A percentile compares a stretch with the other conserved stretches of the same genome.
Evolutionary conservation across 2,329 filamentous ascomycete species (phyloP).

Genomic region (Didymella exigua): DNA sequence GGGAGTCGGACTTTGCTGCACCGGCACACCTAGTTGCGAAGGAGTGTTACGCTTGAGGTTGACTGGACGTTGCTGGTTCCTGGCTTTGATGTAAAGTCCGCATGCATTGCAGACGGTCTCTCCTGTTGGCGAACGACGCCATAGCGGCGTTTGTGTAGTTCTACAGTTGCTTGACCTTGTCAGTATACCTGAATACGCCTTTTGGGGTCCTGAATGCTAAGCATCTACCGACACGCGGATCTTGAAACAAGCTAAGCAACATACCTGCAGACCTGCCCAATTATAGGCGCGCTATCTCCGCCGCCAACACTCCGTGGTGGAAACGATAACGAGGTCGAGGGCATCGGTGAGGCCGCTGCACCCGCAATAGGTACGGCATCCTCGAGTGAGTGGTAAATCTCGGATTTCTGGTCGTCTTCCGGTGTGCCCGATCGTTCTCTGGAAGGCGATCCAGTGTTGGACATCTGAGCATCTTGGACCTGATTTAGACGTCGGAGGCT

Average conservation of each 20-base stretch:
- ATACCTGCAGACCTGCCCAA: slow-evolving; percentile 75
- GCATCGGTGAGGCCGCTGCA: slow-evolving; percentile 28
- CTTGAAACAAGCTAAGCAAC: slow-evolving; percentile 26
- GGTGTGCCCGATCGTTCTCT: slow-evolving; percentile 24
- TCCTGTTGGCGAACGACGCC: slow-evolving; percentile 90
- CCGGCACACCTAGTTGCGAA: slow-evolving; percentile 33
- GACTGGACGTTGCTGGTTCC: slow-evolving; percentile 87
- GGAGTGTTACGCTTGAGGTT: slow-evolving; percentile 79
- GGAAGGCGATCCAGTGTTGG: slow-evolving; percentile 24
- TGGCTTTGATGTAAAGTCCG: slow-evolving; percentile 89
- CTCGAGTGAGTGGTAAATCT: slow-evolving; percentile 51
- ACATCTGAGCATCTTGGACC: slow-evolving; percentile 45
- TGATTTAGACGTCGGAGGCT: slow-evolving; percentile 54
- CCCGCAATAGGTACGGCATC: slow-evolving; percentile 43
- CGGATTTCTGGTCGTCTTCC: slow-evolving; percentile 31
- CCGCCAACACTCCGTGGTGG: slow-evolving; percentile 23
- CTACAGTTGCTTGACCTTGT: slow-evolving; percentile 77
- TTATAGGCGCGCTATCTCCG: slow-evolving; percentile 49
- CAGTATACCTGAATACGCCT: slow-evolving; percentile 18
- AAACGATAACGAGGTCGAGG: slow-evolving; percentile 27
- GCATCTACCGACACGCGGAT: not conserved
- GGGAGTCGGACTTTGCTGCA: slow-evolving; percentile 50
- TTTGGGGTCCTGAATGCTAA: not conserved
- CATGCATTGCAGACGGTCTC: slow-evolving; percentile 98
- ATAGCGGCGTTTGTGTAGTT: slow-evolving; percentile 90